A percentile compares a stretch with the other conserved stretches of the same genome.
These are phyloP conservation scores for Favolaschia claudopus DNA, from an alignment of 768 basidiomycete species.

Conservation along the genomic window DNA sequence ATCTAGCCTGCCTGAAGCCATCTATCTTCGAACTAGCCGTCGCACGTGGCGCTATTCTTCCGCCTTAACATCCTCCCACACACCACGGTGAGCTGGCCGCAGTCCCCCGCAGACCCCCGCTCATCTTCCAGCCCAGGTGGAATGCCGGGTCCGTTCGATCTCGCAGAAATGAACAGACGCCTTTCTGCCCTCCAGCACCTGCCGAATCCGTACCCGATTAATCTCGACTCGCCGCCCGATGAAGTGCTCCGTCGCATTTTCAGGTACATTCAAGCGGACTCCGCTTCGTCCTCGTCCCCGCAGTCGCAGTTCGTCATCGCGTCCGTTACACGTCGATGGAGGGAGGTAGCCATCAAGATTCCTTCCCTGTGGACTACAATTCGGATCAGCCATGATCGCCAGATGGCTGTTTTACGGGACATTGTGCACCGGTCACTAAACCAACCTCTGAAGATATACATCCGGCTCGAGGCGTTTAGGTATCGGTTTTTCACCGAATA, in stretches of 20 bases:
- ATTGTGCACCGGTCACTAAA: slow-evolving; percentile 4
- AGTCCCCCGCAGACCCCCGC: too few species aligned
- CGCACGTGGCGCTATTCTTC: too few species aligned
- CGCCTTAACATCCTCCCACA: too few species aligned
- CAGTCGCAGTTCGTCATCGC: slow-evolving; percentile 3
- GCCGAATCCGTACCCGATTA: too few species aligned
- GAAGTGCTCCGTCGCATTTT: slow-evolving; percentile 14
- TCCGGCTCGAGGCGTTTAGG: slow-evolving; percentile 16
- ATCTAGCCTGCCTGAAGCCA: too few species aligned
- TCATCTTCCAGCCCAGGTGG: too few species aligned
- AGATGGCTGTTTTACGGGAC: slow-evolving; percentile 13
- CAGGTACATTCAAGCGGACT: background rate
- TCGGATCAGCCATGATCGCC: slow-evolving; percentile 14
- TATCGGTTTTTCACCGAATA: slow-evolving; percentile 19
- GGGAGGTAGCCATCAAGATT: slow-evolving; percentile 10
- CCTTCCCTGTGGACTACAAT: slow-evolving; percentile 18
- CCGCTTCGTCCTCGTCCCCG: background rate
- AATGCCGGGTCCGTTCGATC: too few species aligned
- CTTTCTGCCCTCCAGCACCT: background rate
- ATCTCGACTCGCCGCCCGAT: slow-evolving; percentile 13
- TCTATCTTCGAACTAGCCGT: too few species aligned
- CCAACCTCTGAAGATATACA: slow-evolving; percentile 2
- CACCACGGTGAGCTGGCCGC: too few species aligned
- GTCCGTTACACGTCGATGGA: slow-evolving; percentile 12
- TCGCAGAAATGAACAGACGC: background rate